Base-by-base conservation (phyloP, 306 rosid genomes). In the Quercus engelmannii region DNA sequence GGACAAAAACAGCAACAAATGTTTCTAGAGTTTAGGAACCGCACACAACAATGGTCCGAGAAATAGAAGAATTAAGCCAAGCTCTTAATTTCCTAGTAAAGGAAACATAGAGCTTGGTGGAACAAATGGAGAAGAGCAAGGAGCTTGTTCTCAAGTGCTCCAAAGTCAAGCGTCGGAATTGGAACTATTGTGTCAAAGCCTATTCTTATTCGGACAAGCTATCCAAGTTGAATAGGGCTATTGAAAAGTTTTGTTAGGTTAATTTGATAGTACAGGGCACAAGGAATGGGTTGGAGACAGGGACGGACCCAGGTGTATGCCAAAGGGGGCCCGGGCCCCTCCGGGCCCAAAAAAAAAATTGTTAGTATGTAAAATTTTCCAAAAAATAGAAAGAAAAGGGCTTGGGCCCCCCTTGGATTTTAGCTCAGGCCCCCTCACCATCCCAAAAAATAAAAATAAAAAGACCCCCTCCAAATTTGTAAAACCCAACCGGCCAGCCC, bases 241-340 rank as follows among this genome's bases (percentile, higher is more conserved):
- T 84, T 1, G 15, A 23, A 14, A 30, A 41, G 2, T 30, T 68
- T 62, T 52, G 73, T 31, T 0, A 1, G 3, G 38, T 84, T 63
- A 1, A 12, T 6, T 14, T 49, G 59, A 61, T 76, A 6, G 69
- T 38, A 71, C 54, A 49, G 5, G 13, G 3, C 54, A 46, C 73
- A 26, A 69, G 76, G 49, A 78, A 76, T 38, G 73, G 26, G 67
- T 71, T 63, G 61, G 43, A 49, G 46, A n/a, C n/a, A n/a, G n/a
- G n/a, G n/a, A n/a, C n/a, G n/a, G n/a, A n/a, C n/a, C n/a, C n/a
- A n/a, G n/a, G n/a, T n/a, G n/a, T n/a, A n/a, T n/a, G n/a, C n/a
- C n/a, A n/a, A n/a, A n/a, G n/a, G n/a, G n/a, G n/a, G n/a, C n/a
- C n/a, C n/a, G n/a, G n/a, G n/a, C n/a, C n/a, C n/a, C n/a, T n/a